Base-by-base conservation (phyloP, 140 eudicot genomes). In the Erigeron philadelphicus region DNA sequence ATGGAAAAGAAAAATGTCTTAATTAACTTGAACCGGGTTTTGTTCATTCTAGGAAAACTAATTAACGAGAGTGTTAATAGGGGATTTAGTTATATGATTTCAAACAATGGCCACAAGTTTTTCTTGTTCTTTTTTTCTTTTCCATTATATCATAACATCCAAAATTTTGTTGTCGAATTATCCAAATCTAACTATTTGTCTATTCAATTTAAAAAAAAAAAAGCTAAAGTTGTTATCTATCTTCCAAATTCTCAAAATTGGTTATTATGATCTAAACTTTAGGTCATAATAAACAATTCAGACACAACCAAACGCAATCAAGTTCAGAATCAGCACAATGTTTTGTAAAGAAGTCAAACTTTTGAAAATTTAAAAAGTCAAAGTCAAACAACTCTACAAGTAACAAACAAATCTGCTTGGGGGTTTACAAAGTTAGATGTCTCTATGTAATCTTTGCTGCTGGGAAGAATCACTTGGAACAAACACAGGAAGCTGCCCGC, bases 401-500 rank as follows among this genome's bases (percentile, higher is more conserved):
- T 64, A n/a, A 79, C 76, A 60, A 74, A 59, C 72, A 69, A 68
- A 70, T 47, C 72, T 15, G 11, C 18, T 52, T 38, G 1, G 23
- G 52, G 25, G 68, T 61, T 73, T 45, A 40, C 56, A 49, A 45
- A 64, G 66, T 55, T 43, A 61, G 48, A 68, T 47, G 55, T 79
- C 80, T 79, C 80, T 74, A 70, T 79, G 73, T 56, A 74, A 74
- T 79, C 80, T 86, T 53, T 76, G 79, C 55, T 81, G 79, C 50
- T 81, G 79, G 11, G 74, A 72, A 64, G 71, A 43, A 44, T 79
- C 86, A 61, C 92, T 81, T 19, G 98, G 95, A 40, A 83, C 80
- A 52, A 88, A 88, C 43, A 89, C 87, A 4, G 90, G 96, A 55
- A 86, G 95, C 84, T 93, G 95, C 66, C 92, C 84, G 11, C 85